These are phyloP conservation scores for Jasminum sambac DNA, from an alignment of 257 asterid species.

Conservation along the genomic window DNA sequence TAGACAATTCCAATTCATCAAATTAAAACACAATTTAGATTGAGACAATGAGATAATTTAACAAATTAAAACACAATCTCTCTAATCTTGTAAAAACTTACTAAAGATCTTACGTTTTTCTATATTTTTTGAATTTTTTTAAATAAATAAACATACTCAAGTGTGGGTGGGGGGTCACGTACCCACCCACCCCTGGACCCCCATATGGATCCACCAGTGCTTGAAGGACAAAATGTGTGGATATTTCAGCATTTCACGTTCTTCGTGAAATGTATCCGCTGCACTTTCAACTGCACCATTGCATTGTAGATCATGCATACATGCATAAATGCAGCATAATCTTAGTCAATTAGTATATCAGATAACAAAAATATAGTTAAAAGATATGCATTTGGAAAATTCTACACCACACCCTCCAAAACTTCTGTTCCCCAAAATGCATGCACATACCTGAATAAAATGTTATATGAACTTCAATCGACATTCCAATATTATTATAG, in stretches of 20 bases:
- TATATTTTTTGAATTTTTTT: too few species aligned
- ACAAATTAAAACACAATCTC: too few species aligned
- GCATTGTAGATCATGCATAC: background rate
- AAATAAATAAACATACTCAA: too few species aligned
- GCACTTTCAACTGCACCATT: background rate
- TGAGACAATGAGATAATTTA: too few species aligned
- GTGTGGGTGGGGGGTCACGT: too few species aligned
- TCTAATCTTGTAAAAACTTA: too few species aligned
- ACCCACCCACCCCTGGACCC: too few species aligned
- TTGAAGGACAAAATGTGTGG: background rate
- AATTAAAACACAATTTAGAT: too few species aligned
- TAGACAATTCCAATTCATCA: too few species aligned
- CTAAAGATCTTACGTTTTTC: too few species aligned
- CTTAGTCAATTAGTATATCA: background rate
- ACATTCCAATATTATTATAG: background rate
- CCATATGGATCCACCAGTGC: too few species aligned
- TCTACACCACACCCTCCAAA: background rate
- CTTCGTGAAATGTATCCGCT: background rate
- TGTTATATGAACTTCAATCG: background rate
- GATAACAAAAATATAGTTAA: background rate
- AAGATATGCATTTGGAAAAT: background rate
- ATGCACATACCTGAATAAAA: background rate
- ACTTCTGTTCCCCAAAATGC: background rate
- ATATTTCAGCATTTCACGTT: background rate
- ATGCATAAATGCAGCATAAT: background rate